Percentiles rank a stretch among this genome's conserved stretches.
These are phyloP conservation scores for Daldinia concentrica DNA, from an alignment of 495 filamentous ascomycete genomes.

Conservation along the genomic window DNA sequence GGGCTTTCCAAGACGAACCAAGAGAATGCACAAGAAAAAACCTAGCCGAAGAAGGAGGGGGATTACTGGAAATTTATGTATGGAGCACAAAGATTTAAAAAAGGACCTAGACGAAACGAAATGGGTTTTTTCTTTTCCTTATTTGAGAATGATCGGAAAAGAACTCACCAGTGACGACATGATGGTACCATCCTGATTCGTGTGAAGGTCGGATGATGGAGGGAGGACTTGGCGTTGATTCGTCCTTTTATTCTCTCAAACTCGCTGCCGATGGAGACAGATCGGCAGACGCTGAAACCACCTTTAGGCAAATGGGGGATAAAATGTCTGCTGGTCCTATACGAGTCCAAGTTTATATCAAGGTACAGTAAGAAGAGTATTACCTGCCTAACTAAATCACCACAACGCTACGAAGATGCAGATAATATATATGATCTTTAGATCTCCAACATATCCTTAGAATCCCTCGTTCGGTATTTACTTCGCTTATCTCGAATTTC, in stretches of 20 bases:
- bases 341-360: constrained; percentile 15
- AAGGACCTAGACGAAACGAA: constrained; percentile 12
- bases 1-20: constrained; percentile 33
- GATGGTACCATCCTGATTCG: constrained; percentile 38
- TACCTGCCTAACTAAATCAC: constrained; percentile 9
- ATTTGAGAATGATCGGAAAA: constrained; percentile 5
- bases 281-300: constrained; percentile 37
- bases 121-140: background rate
- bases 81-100: background rate
- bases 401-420: background rate
- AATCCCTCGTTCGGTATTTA: background rate
- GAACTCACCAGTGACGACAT: constrained; percentile 39
- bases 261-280: constrained; percentile 33
- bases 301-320: constrained; percentile 37
- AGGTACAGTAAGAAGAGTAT: constrained; percentile 13
- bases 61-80: constrained; percentile 12
- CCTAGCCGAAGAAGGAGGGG: constrained; percentile 14
- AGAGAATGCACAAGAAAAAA: constrained; percentile 24
- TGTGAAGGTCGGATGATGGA: constrained; percentile 33
- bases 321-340: constrained; percentile 23
- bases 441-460: constrained; percentile 2
- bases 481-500: constrained; percentile 1
- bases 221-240: constrained; percentile 36
- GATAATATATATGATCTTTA: constrained; percentile 1
- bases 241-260: constrained; percentile 31